Evolutionary conservation across 768 basidiomycete genomes (phyloP).

Genomic region (Tricholoma bakamatsutake): DNA sequence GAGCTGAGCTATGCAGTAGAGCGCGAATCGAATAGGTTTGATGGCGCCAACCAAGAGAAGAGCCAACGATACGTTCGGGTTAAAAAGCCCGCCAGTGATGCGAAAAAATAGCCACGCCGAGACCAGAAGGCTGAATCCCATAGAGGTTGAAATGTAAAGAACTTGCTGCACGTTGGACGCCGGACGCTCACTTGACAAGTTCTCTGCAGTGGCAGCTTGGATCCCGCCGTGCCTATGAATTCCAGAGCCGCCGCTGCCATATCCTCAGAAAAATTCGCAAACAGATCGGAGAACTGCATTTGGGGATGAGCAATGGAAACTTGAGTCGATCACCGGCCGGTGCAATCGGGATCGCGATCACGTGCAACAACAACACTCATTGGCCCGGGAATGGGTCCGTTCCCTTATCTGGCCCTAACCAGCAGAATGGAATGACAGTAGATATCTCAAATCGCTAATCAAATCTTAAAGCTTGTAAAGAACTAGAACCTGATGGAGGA

Average conservation of each 20-base stretch:
- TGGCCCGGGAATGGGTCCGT: too few relatives aligned
- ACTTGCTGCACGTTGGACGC: constrained; percentile 34
- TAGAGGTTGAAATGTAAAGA: constrained; percentile 52
- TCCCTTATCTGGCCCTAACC: too few relatives aligned
- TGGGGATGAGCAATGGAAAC: too few relatives aligned
- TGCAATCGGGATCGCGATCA: too few relatives aligned
- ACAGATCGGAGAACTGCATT: constrained; percentile 2
- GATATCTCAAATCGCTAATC: too few relatives aligned
- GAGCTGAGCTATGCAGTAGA: constrained; percentile 60
- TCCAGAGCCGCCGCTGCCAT: constrained; percentile 47
- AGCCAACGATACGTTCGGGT: constrained; percentile 56
- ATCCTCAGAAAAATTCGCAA: constrained; percentile 31
- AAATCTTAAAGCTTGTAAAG: too few relatives aligned
- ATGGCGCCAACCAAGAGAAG: constrained; percentile 53
- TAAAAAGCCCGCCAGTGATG: constrained; percentile 58
- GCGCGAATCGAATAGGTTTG: constrained; percentile 46
- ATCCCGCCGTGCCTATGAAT: constrained; percentile 61
- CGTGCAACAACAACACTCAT: too few relatives aligned
- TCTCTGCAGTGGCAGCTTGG: constrained; percentile 44
- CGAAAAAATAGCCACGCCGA: constrained; percentile 67
- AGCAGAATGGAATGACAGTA: too few relatives aligned
- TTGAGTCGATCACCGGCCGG: too few relatives aligned
- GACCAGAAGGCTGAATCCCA: constrained; percentile 58
- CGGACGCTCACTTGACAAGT: constrained; percentile 14
- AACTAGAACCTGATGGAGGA: too few relatives aligned